Evolutionary conservation across 1,284 basidiomycete species (phyloP).

Genomic region (Thelephora terrestris): DNA sequence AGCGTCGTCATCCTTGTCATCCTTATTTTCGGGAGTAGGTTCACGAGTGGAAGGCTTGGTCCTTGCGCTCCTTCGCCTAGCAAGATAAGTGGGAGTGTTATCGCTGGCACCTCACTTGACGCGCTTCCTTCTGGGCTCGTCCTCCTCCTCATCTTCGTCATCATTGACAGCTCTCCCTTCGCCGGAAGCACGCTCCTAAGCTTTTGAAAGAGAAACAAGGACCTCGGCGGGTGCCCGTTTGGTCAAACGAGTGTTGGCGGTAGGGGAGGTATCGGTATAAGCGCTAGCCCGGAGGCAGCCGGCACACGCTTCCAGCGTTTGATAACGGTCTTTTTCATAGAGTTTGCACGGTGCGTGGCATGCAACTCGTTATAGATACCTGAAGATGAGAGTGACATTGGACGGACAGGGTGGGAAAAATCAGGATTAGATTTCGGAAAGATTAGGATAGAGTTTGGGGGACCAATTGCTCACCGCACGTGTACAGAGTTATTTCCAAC

Average conservation of each 20-base stretch:
- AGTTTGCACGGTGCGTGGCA: conserved; percentile 90
- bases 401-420: conserved; percentile 6
- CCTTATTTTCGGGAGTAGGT: too few species aligned
- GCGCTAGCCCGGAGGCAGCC: conserved; percentile 57
- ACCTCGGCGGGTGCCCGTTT: conserved; percentile 80
- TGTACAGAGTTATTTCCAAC: too few species aligned
- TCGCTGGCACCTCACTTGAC: conserved; percentile 32
- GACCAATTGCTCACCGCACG: too few species aligned
- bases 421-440: conserved; percentile 15
- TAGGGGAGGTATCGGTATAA: conserved; percentile 13
- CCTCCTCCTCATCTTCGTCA: conserved; percentile 43
- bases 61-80: conserved; percentile 28
- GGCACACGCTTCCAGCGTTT: too few species aligned
- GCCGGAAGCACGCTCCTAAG: conserved; percentile 19
- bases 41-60: conserved; percentile 36
- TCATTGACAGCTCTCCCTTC: conserved; percentile 35
- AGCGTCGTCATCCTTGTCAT: conserved; percentile 39
- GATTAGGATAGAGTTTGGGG: too few species aligned
- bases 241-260: conserved; percentile 41
- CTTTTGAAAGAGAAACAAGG: conserved; percentile 66
- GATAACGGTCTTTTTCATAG: too few species aligned
- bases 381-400: conserved; percentile 21
- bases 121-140: too few species aligned
- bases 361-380: conserved; percentile 98
- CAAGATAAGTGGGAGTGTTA: conserved; percentile 8